phyloP scores from a whole-genome alignment of 805 yeast genomes.

The Candida yuanshanica region DNA sequence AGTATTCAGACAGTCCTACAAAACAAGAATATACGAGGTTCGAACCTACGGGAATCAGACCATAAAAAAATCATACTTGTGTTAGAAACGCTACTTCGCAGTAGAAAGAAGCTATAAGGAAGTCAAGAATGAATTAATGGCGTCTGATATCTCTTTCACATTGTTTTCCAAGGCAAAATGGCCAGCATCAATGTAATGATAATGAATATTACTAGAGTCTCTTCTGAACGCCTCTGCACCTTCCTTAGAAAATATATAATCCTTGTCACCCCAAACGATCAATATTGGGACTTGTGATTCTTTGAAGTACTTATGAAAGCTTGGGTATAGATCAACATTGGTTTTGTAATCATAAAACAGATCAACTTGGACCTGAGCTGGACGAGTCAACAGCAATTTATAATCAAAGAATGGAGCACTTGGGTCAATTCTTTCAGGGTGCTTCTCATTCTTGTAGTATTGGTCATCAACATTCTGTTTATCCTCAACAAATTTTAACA shows the following conservation, averaged over 20 bases:
- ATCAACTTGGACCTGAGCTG: constrained; percentile 28
- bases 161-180: constrained; percentile 35
- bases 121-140: constrained; percentile 12
- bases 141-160: constrained; percentile 26
- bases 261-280: constrained; percentile 38
- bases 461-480: constrained; percentile 23
- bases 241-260: constrained; percentile 27
- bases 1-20: too few species aligned
- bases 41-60: too few species aligned
- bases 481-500: constrained; percentile 14
- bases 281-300: constrained; percentile 29
- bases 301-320: constrained; percentile 31
- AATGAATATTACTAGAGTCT: constrained; percentile 26
- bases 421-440: constrained; percentile 27
- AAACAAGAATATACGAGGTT: too few species aligned
- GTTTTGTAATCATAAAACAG: constrained; percentile 32
- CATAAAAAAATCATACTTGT: too few species aligned
- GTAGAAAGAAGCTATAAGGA: not conserved
- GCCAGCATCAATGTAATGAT: constrained; percentile 30
- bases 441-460: constrained; percentile 28
- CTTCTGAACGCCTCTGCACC: constrained; percentile 35
- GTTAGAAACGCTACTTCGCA: too few species aligned
- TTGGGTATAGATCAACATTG: constrained; percentile 31
- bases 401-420: constrained; percentile 27
- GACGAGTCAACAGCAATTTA: constrained; percentile 18